phyloP scores from a whole-genome alignment of 2,329 filamentous ascomycete genomes.

The Diaporthe capsici region DNA sequence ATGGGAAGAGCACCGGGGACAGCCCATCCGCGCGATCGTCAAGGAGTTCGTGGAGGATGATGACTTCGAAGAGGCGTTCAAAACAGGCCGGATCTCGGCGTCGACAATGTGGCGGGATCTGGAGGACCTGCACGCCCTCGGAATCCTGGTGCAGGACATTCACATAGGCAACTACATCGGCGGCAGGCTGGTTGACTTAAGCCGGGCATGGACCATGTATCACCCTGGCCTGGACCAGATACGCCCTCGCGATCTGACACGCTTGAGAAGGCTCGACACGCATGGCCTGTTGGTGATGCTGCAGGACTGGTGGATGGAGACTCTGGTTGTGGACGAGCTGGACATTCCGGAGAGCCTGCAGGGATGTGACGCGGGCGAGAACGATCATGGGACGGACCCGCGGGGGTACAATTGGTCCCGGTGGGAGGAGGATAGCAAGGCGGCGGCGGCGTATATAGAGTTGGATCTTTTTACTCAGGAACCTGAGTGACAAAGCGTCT shows the following conservation, averaged over 20 bases:
- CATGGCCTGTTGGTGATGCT: not conserved
- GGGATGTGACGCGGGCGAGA: not conserved
- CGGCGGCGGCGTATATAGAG: not conserved
- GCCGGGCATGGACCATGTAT: constrained; percentile 35
- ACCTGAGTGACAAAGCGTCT: too few species aligned
- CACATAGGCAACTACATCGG: constrained; percentile 7
- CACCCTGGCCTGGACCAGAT: constrained; percentile 28
- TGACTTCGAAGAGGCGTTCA: not conserved
- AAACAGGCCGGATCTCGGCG: not conserved
- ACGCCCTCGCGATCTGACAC: not conserved
- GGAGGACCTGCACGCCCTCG: constrained; percentile 34
- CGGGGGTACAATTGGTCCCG: not conserved
- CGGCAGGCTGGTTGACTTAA: constrained; percentile 38
- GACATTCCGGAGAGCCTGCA: not conserved
- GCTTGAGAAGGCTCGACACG: not conserved
- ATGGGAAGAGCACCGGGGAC: constrained; percentile 1
- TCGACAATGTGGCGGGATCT: constrained; percentile 35
- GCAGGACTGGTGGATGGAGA: not conserved
- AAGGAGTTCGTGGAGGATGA: constrained; percentile 33
- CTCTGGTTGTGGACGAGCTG: not conserved
- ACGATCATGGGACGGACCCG: not conserved
- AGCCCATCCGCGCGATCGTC: constrained; percentile 41
- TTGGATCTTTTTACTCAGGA: not conserved
- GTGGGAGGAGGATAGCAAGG: constrained; percentile 4
- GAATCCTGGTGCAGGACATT: constrained; percentile 38